Evolutionary conservation across 1,284 basidiomycete species (phyloP).

Genomic region (Apiotrichum montevideense): DNA sequence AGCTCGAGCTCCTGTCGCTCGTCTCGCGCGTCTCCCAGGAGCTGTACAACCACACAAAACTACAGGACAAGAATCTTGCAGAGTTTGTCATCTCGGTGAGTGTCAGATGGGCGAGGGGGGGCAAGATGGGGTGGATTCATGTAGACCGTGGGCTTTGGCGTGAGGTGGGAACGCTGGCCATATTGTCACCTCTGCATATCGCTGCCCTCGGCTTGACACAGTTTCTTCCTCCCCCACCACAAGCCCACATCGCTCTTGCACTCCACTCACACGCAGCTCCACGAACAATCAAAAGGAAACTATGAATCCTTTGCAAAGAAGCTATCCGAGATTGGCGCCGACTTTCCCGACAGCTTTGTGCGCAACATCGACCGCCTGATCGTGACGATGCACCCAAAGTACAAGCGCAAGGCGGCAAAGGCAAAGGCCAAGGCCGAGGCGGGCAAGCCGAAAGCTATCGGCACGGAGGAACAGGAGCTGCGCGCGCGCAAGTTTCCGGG

Average conservation of each 20-base stretch:
- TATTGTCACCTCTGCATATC: too few relatives aligned
- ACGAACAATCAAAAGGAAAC: slow-evolving; percentile 65
- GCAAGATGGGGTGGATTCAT: too few relatives aligned
- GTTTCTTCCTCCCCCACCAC: too few relatives aligned
- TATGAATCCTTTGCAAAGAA: slow-evolving; percentile 66
- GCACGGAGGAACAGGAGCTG: slow-evolving; percentile 59
- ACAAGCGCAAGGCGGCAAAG: slow-evolving; percentile 68
- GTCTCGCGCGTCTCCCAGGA: slow-evolving; percentile 85
- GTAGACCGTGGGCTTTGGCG: too few relatives aligned
- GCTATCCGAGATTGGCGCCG: slow-evolving; percentile 72
- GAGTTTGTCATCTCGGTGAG: slow-evolving; percentile 79
- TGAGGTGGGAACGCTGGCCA: too few relatives aligned
- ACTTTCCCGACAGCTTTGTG: slow-evolving; percentile 82
- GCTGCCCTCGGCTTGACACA: too few relatives aligned
- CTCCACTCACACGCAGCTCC: slow-evolving; percentile 51
- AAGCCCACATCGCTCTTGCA: too few relatives aligned
- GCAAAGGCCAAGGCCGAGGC: slow-evolving; percentile 34
- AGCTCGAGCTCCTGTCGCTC: slow-evolving; percentile 83
- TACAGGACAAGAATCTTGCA: slow-evolving; percentile 85
- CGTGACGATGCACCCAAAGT: slow-evolving; percentile 88
- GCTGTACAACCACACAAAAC: slow-evolving; percentile 69
- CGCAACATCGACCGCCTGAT: slow-evolving; percentile 92
- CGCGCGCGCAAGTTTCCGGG: slow-evolving; percentile 84
- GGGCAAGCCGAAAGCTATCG: slow-evolving; percentile 36
- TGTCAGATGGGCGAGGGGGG: background rate